Evolutionary conservation across 345 rosid genomes (phyloP).

Genomic region (Ceriops tagal): DNA sequence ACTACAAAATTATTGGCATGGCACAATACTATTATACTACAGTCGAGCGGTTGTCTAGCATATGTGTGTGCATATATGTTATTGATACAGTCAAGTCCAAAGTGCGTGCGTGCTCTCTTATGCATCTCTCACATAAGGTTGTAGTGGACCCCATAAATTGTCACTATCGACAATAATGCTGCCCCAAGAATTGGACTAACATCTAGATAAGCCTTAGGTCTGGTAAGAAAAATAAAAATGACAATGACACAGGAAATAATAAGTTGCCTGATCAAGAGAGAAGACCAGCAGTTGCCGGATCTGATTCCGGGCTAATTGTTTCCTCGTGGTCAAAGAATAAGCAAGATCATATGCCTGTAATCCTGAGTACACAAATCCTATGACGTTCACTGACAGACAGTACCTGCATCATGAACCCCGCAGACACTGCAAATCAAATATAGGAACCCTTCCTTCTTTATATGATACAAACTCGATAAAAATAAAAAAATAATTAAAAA

Average conservation of each 20-base stretch:
- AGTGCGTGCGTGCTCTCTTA: conserved; percentile 5
- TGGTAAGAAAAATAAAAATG: conserved; percentile 16
- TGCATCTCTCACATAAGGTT: neutral
- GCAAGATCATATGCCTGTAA: conserved; percentile 57
- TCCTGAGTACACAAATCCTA: conserved; percentile 71
- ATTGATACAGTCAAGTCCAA: conserved; percentile 1
- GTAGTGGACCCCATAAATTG: conserved; percentile 27
- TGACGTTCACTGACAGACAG: conserved; percentile 64
- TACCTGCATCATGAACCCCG: conserved; percentile 52
- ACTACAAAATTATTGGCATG: neutral
- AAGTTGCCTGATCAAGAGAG: conserved; percentile 67
- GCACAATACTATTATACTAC: neutral
- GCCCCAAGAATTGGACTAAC: conserved; percentile 7
- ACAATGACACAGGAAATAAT: neutral
- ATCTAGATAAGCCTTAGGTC: conserved; percentile 6
- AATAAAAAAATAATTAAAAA: neutral
- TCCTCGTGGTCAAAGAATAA: conserved; percentile 46
- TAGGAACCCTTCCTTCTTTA: neutral
- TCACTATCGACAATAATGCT: conserved; percentile 3
- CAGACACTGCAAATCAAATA: neutral
- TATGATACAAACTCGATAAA: neutral
- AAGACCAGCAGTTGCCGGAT: conserved; percentile 64
- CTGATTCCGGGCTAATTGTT: conserved; percentile 30
- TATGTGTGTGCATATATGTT: too few relatives aligned
- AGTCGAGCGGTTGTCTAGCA: neutral